Evolutionary conservation across 345 rosid species (phyloP), one percentile per base, ranked within the genome.

Genomic region (Psidium guajava): DNA sequence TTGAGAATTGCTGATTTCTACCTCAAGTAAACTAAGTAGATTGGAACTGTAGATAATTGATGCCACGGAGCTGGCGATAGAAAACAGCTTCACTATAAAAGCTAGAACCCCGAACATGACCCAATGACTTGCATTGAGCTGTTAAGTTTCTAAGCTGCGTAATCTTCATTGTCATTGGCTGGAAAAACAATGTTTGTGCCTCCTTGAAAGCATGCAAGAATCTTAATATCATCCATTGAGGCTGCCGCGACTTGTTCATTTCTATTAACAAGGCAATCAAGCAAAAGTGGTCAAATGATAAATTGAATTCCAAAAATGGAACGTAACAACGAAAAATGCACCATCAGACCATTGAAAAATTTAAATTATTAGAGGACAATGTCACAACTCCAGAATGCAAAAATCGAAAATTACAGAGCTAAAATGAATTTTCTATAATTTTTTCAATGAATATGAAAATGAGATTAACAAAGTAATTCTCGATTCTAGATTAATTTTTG

Each of bases 81-180:
- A 93, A 88, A 97, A 97, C 84, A 97, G 90, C 92, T 94, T 95
- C 95, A 97, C 98, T 84, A 97, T 89, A 92, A 97, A 89, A 81
- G 98, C 91, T 73, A 95, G 87, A 82, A 95, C n/a, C 90, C 61
- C 96, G 96, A 11, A 92, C 93, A 85, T 93, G 98, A 84, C 91
- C 99, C 94, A 95, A 84, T 32, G 98, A 96, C 0, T 96, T 91
- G 87, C 93, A 89, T 82, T 85, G 87, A 50, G 94, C 89, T 84
- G 93, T 94, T 81, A 96, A 89, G 89, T 93, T 93, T 82, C 94
- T 88, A 84, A 97, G 95, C 85, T 95, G 93, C n/a, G 94, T 89
- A 88, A 85, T n/a, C 90, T 84, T 90, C 94, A 52, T 84, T 84
- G 86, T 61, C 87, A 61, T 91, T 91, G 55, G 90, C 84, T 74